phyloP scores from a whole-genome alignment of 345 rosid genomes.

The Bruguiera parviflora region DNA sequence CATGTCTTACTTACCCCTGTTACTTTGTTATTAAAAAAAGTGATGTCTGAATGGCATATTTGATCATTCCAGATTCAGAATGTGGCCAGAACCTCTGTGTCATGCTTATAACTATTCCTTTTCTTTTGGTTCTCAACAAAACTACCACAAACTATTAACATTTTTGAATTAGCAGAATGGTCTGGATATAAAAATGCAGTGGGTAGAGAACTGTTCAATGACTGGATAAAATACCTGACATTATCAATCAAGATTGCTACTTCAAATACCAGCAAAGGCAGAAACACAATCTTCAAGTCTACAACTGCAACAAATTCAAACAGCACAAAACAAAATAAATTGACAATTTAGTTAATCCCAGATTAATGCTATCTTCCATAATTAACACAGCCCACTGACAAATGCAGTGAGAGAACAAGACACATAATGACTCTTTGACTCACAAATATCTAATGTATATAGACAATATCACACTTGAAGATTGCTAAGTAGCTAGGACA shows the following conservation, averaged over 20 bases:
- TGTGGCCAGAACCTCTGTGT: no score
- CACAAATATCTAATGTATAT: no score
- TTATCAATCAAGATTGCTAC: conserved; percentile 72
- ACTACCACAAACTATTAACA: neutral
- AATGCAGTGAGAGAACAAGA: neutral
- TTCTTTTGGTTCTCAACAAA: neutral
- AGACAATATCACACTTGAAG: no score
- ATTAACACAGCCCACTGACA: neutral
- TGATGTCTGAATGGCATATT: no score
- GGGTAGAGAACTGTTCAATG: neutral
- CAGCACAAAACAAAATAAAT: conserved; percentile 20
- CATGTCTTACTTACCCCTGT: no score
- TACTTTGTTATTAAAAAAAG: no score
- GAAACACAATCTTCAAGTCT: conserved; percentile 70
- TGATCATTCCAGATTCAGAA: no score
- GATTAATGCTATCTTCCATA: neutral
- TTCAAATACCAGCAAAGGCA: conserved; percentile 74
- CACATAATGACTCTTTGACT: no score
- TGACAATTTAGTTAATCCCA: conserved; percentile 1
- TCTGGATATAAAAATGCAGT: neutral
- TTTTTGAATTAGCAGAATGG: conserved; percentile 4
- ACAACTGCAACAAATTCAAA: conserved; percentile 54
- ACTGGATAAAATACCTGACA: conserved; percentile 56
- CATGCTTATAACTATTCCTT: no score
- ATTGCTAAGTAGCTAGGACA: neutral